Evolutionary conservation across 1,139 yeast genomes (phyloP), one percentile per base, ranked within the genome.

Genomic region (Saccharomyces hybrid): DNA sequence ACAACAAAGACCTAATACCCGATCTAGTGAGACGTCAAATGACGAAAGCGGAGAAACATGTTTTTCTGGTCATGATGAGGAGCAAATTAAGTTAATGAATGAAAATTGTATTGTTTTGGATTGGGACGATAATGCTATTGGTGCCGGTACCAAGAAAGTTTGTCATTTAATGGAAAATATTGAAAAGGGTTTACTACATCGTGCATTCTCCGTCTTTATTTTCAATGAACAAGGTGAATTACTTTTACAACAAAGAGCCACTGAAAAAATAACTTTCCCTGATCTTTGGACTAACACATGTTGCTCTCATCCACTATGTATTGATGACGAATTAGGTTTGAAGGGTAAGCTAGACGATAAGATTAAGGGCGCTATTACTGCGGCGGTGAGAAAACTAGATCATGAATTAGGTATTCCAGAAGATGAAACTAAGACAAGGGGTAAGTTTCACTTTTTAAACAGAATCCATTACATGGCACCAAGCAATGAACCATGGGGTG

Each of bases 281-380:
- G 82, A 82, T 56, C 83, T 89, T 86, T 93, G 99, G 99, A 93
- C 99, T 47, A 93, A 93, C 71, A 95, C 99, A 2, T 95, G 99
- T 73, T 93, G 99, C 71, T 91, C 98, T 0, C 99, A 93, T 71
- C 99, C 99, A 5, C 77, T 93, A 56, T 89, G 96, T 57, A 82
- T 89, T 28, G 80, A 85, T 42, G 75, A 82, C 46, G 99, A 93
- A 72, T 75, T 90, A 67, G 97, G 97, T 8, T 60, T 67, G 1
- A 64, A 69, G 46, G 69, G 67, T 41, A 76, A 78, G 59, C 73
- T 86, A 54, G 75, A 76, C 47, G 73, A 77, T 32, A 87, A 96
- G 19, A 76, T 93, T 8, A 72, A 73, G 27, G 99, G 99, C 55
- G 96, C 82, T 53, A 88, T 84, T 69, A 76, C 77, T 46, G 99